phyloP scores from a whole-genome alignment of 2,329 filamentous ascomycete genomes.

The Hymenoscyphus fraxineus region DNA sequence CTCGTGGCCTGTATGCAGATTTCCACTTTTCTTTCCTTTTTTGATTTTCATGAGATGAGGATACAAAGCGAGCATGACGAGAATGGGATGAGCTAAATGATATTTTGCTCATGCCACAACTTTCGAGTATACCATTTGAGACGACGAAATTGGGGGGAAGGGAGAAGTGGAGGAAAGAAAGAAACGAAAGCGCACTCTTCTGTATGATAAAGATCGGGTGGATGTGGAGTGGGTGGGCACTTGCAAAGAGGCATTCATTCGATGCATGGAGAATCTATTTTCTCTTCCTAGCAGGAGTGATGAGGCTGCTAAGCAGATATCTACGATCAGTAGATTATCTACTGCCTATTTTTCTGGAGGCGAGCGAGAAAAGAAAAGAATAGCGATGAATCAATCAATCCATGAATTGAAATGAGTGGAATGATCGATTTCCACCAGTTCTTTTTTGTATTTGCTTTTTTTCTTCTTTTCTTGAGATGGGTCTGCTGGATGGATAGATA shows the following conservation, averaged over 20 bases:
- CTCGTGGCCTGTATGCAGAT: neutral
- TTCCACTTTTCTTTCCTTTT: slow-evolving; percentile 4
- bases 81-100: slow-evolving; percentile 8
- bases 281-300: too few relatives aligned
- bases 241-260: neutral
- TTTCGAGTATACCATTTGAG: neutral
- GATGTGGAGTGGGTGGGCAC: neutral
- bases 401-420: neutral
- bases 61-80: slow-evolving; percentile 9
- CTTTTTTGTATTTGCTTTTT: neutral
- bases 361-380: too few relatives aligned
- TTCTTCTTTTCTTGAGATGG: neutral
- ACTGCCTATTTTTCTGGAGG: too few relatives aligned
- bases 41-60: slow-evolving; percentile 9
- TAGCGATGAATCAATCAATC: neutral
- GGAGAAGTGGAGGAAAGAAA: neutral
- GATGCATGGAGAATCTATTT: too few relatives aligned
- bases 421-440: too few relatives aligned
- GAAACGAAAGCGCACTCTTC: neutral
- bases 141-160: neutral
- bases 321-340: too few relatives aligned
- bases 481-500: neutral
- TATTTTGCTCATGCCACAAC: neutral
- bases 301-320: too few relatives aligned
- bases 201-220: slow-evolving; percentile 1